These are phyloP conservation scores for Zarea fungicola DNA, from an alignment of 2,329 filamentous ascomycete species.

Conservation along the genomic window DNA sequence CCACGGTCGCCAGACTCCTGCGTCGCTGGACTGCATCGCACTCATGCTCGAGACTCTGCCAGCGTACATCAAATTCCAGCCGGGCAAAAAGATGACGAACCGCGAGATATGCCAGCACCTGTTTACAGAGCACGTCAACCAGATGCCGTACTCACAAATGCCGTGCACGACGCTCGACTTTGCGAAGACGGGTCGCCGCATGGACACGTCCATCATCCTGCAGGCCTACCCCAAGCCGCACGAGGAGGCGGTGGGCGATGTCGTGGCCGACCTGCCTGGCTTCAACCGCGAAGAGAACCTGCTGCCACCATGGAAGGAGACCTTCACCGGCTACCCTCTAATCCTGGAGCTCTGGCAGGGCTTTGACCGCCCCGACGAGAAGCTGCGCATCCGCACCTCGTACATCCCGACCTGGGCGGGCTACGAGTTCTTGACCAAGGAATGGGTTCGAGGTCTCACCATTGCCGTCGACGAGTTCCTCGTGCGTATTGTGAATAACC, in stretches of 20 bases:
- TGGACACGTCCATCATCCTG: constrained; percentile 14
- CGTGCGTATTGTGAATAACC: constrained; percentile 7
- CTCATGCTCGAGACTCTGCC: constrained; percentile 14
- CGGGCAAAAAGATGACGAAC: constrained; percentile 2
- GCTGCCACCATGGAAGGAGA: constrained; percentile 10
- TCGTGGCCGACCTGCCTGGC: constrained; percentile 11
- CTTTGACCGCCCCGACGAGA: neutral
- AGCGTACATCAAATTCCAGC: constrained; percentile 11
- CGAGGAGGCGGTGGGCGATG: neutral
- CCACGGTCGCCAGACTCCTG: constrained; percentile 11
- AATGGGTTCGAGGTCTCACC: constrained; percentile 10
- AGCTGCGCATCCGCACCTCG: constrained; percentile 9
- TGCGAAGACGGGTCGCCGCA: constrained; percentile 12
- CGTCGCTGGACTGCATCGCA: constrained; percentile 13
- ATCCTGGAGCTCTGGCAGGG: constrained; percentile 11
- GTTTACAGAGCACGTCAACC: constrained; percentile 12
- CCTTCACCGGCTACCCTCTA: constrained; percentile 12
- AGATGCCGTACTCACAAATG: constrained; percentile 13
- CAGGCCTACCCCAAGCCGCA: constrained; percentile 10
- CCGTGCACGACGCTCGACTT: constrained; percentile 14
- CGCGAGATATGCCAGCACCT: constrained; percentile 9
- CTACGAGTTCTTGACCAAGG: constrained; percentile 11
- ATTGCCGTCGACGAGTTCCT: constrained; percentile 10
- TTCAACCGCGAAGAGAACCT: constrained; percentile 15
- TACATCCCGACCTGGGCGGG: constrained; percentile 9